Conservation (phyloP, 306 rosid species). For the Prunus mira region DNA sequence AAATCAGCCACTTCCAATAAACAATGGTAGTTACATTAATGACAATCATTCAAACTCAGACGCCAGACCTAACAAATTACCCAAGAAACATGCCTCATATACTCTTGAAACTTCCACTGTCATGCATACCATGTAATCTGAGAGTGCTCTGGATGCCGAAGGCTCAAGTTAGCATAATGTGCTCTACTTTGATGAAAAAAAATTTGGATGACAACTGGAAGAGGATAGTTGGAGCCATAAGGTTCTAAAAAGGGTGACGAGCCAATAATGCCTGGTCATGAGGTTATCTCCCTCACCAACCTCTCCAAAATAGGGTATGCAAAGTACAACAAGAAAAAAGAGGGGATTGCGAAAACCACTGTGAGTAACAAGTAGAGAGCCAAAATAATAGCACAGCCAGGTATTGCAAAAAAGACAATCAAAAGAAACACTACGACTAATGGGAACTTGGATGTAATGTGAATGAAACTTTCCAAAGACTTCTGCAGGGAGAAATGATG, state of each 20-base stretch:
- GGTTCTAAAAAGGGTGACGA: slow-evolving; percentile 9
- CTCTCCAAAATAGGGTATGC: slow-evolving; percentile 68
- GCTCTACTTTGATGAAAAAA: no score
- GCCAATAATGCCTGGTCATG: slow-evolving; percentile 36
- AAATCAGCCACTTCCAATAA: slow-evolving; percentile 9
- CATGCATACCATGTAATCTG: background rate
- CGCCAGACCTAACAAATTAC: slow-evolving; percentile 1
- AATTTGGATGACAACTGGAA: background rate
- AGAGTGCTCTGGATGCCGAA: slow-evolving; percentile 22
- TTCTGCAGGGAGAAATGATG: slow-evolving; percentile 50
- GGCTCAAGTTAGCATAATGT: background rate
- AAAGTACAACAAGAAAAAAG: slow-evolving; percentile 68
- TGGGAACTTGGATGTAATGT: slow-evolving; percentile 78
- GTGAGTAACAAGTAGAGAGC: slow-evolving; percentile 72
- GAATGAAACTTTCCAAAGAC: slow-evolving; percentile 72
- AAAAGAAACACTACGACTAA: slow-evolving; percentile 62
- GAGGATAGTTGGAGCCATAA: background rate
- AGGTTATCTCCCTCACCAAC: slow-evolving; percentile 68
- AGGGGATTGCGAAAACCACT: slow-evolving; percentile 78
- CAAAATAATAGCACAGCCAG: slow-evolving; percentile 67
- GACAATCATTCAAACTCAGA: background rate
- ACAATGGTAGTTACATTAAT: background rate
- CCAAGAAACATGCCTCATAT: slow-evolving; percentile 7
- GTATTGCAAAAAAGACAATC: slow-evolving; percentile 60
- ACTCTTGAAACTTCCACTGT: slow-evolving; percentile 24